phyloP scores from a whole-genome alignment of 257 asterid genomes.

The Lycium ferocissimum region DNA sequence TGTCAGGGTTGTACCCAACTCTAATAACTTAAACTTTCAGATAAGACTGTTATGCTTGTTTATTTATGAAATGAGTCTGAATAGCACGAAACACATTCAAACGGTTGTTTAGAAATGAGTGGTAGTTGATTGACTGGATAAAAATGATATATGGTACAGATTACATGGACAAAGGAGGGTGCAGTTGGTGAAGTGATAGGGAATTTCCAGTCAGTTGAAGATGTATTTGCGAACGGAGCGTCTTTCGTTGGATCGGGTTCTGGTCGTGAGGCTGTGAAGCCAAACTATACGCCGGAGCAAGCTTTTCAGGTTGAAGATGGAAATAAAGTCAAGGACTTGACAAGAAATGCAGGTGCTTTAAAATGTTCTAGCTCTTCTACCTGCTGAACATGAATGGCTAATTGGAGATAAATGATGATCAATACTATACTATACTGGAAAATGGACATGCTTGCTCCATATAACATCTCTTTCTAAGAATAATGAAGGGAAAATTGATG shows the following conservation, averaged over 20 bases:
- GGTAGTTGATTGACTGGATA: background rate
- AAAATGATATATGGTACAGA: constrained; percentile 41
- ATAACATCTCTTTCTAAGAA: background rate
- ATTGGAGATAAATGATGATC: background rate
- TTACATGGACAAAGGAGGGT: constrained; percentile 61
- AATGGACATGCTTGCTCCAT: background rate
- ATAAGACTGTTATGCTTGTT: too few relatives aligned
- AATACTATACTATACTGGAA: background rate
- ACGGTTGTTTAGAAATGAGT: background rate
- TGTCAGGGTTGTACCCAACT: too few relatives aligned
- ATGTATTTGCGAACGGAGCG: constrained; percentile 83
- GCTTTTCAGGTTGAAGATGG: constrained; percentile 65
- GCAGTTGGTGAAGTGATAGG: constrained; percentile 29
- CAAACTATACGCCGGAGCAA: constrained; percentile 69
- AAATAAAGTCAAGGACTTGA: constrained; percentile 50
- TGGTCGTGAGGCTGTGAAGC: constrained; percentile 47
- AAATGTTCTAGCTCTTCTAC: constrained; percentile 53
- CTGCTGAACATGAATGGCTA: constrained; percentile 41
- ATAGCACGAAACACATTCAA: too few relatives aligned
- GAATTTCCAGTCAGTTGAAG: constrained; percentile 63
- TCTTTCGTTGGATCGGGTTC: constrained; percentile 48
- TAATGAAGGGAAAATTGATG: background rate
- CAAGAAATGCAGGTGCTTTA: constrained; percentile 70
- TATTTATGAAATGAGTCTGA: too few relatives aligned
- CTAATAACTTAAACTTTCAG: background rate